Conservation (phyloP, 495 filamentous ascomycete species). For the Hapsidospora chrysogenum region DNA sequence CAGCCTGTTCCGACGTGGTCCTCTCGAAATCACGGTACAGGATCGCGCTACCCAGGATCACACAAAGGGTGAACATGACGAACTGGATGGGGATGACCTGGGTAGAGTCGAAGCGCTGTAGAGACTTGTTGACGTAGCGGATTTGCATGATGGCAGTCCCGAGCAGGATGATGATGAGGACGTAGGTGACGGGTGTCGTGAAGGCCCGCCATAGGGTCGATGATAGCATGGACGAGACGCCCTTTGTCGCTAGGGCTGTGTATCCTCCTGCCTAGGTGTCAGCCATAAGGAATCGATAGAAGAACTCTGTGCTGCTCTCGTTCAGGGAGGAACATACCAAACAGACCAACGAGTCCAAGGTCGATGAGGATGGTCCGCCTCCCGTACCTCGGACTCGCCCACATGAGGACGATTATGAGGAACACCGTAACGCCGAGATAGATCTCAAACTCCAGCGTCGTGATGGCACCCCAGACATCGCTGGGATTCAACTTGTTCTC, state of each 20-base stretch:
- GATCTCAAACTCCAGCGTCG: slow-evolving; percentile 75
- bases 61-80: slow-evolving; percentile 86
- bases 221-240: slow-evolving; percentile 85
- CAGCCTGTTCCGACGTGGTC: slow-evolving; percentile 45
- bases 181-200: slow-evolving; percentile 82
- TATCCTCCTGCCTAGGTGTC: slow-evolving; percentile 54
- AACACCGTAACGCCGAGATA: slow-evolving; percentile 63
- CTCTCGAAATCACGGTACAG: slow-evolving; percentile 89
- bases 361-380: slow-evolving; percentile 79
- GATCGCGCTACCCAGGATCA: slow-evolving; percentile 85
- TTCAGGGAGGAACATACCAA: slow-evolving; percentile 49
- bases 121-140: slow-evolving; percentile 83
- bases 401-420: slow-evolving; percentile 60
- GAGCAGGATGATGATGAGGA: slow-evolving; percentile 57
- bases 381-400: slow-evolving; percentile 69
- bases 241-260: slow-evolving; percentile 89
- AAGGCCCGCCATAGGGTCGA: slow-evolving; percentile 74
- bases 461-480: slow-evolving; percentile 80
- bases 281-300: slow-evolving; percentile 11
- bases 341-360: slow-evolving; percentile 78
- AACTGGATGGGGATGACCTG: slow-evolving; percentile 97
- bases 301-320: too few species aligned
- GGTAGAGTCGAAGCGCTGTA: slow-evolving; percentile 90
- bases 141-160: slow-evolving; percentile 87
- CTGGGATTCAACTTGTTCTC: slow-evolving; percentile 84